Conservation (phyloP, 148 eudicot species). For the Vaccinium macrocarpon region DNA sequence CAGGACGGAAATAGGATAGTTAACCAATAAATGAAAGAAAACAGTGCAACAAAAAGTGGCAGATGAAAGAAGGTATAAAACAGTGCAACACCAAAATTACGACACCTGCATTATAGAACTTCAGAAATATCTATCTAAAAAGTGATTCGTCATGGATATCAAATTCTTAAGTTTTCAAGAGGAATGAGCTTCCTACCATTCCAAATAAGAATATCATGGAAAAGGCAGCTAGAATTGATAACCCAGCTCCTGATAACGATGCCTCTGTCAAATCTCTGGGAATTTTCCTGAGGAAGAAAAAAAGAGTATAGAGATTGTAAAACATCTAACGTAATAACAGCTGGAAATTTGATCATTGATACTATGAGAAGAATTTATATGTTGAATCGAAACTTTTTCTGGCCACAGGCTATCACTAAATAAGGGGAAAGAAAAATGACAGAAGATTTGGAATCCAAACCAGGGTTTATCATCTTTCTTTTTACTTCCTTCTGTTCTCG, state of each 20-base stretch:
- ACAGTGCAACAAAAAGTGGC: not conserved
- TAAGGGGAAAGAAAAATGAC: not conserved
- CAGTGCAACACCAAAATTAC: not conserved
- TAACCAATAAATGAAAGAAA: not conserved
- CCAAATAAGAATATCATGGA: conserved; percentile 89
- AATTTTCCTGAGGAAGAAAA: conserved; percentile 62
- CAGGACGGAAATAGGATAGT: not conserved
- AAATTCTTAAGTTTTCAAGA: conserved; percentile 9
- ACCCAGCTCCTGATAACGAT: conserved; percentile 91
- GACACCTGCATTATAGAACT: not conserved
- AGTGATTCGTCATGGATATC: not conserved
- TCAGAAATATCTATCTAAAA: not conserved
- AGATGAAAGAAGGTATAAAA: conserved; percentile 2
- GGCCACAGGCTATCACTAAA: not conserved
- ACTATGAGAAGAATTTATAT: not conserved
- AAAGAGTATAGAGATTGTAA: not conserved
- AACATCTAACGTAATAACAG: not conserved
- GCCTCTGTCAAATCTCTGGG: conserved; percentile 99
- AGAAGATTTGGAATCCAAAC: not conserved
- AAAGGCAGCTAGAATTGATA: conserved; percentile 83
- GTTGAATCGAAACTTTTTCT: not conserved
- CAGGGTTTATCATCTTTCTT: not conserved
- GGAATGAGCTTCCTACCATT: conserved; percentile 58
- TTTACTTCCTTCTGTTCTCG: not conserved
- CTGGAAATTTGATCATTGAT: not conserved